phyloP scores from a whole-genome alignment of 257 asterid species.

The Misopates orontium region DNA sequence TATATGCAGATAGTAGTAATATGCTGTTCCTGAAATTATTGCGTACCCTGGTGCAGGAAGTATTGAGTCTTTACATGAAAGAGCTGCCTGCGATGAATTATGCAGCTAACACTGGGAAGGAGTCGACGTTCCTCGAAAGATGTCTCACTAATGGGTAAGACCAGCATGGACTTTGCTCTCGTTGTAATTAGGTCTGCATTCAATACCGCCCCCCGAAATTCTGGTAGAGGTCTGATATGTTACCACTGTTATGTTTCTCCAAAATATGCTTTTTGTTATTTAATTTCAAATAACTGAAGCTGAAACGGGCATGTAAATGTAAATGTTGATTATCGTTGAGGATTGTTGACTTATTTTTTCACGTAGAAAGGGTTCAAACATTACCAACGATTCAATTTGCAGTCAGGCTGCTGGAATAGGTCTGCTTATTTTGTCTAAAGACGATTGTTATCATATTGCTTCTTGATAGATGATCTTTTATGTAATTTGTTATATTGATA shows the following conservation, averaged over 20 bases:
- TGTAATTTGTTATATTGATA: too few relatives aligned
- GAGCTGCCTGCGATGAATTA: slow-evolving; percentile 91
- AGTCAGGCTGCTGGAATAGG: too few relatives aligned
- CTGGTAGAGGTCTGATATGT: slow-evolving; percentile 6
- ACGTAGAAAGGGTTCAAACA: too few relatives aligned
- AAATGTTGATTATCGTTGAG: too few relatives aligned
- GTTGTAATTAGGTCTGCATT: slow-evolving; percentile 9
- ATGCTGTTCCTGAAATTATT: neutral
- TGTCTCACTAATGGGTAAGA: slow-evolving; percentile 83
- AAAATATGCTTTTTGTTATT: neutral
- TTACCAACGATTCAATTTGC: too few relatives aligned
- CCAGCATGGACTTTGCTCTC: slow-evolving; percentile 2
- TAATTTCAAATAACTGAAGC: too few relatives aligned
- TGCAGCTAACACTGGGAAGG: slow-evolving; percentile 93
- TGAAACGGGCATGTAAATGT: too few relatives aligned
- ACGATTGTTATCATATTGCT: too few relatives aligned
- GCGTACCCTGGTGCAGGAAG: slow-evolving; percentile 55
- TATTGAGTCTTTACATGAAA: slow-evolving; percentile 56
- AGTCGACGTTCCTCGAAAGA: slow-evolving; percentile 76
- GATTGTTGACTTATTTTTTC: too few relatives aligned
- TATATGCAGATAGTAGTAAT: neutral
- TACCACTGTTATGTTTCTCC: slow-evolving; percentile 2
- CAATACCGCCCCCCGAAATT: neutral
- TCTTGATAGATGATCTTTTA: too few relatives aligned
- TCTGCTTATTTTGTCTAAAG: too few relatives aligned